phyloP scores from a whole-genome alignment of 1,284 basidiomycete species.

The Trametes hirsuta region DNA sequence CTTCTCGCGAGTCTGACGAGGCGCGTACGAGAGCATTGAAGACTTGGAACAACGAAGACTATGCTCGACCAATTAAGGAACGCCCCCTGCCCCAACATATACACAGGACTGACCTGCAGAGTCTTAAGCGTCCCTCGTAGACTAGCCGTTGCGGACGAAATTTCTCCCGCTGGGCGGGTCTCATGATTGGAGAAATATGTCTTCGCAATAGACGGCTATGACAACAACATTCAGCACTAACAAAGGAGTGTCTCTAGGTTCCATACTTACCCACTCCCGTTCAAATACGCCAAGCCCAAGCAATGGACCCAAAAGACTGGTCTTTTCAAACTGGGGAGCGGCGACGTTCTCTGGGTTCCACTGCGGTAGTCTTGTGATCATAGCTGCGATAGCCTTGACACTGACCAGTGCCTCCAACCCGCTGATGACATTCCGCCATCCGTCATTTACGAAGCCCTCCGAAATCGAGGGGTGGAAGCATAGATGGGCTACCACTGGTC shows the following conservation, averaged over 20 bases:
- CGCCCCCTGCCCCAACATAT: neutral
- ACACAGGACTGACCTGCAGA: slow-evolving; percentile 61
- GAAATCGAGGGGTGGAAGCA: slow-evolving; percentile 66
- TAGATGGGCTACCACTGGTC: slow-evolving; percentile 59
- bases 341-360: slow-evolving; percentile 68
- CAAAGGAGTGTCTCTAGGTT: neutral
- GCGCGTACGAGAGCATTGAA: slow-evolving; percentile 90
- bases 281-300: slow-evolving; percentile 83
- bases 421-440: slow-evolving; percentile 87
- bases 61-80: neutral
- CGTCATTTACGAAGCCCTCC: slow-evolving; percentile 71
- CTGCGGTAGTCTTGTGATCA: slow-evolving; percentile 73
- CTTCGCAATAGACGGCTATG: slow-evolving; percentile 74
- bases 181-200: slow-evolving; percentile 86
- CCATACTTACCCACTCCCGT: slow-evolving; percentile 80
- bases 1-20: slow-evolving; percentile 79
- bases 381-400: slow-evolving; percentile 81
- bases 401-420: slow-evolving; percentile 83
- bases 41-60: slow-evolving; percentile 85
- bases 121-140: slow-evolving; percentile 81
- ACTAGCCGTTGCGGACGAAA: slow-evolving; percentile 85
- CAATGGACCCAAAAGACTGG: slow-evolving; percentile 79
- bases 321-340: slow-evolving; percentile 63
- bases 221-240: neutral
- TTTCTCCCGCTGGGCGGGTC: slow-evolving; percentile 71